Base-by-base conservation (phyloP, 2,329 filamentous ascomycete genomes). In the Acrodontium crateriforme region DNA sequence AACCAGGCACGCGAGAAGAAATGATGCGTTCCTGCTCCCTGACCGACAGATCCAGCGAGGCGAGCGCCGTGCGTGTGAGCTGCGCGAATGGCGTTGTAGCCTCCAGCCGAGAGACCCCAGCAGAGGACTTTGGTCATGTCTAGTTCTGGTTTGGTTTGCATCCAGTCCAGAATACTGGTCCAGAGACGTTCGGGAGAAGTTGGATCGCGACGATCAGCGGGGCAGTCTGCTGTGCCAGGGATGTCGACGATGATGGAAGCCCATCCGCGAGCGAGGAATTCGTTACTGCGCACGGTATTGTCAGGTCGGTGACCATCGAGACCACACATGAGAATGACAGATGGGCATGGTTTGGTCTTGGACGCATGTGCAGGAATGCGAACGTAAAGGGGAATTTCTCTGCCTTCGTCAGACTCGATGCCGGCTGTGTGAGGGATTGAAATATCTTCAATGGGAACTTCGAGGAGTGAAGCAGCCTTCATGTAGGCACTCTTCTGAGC, bases 141-240 rank as follows among this genome's bases (percentile, higher is more conserved):
- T 41, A 78, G 71, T 16, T 56, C 45, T 2, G 56, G 52, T 27
- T 67, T 53, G 3, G 46, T 32, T 2, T 45, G 53, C 59, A 76
- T 66, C 65, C 73, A 79, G 18, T 64, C 63, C 3, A 80, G 51
- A 16, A 79, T 53, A 35, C 67, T 72, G 16, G 62, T 62, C 65
- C 71, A 76, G 20, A 78, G 51, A 2, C 75, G 60, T 42, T 80
- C 76, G 0, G 70, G 58, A 2, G 63, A 63, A 3, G 54, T 49
- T 1, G 74, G 67, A 44, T 80, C 75, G 1, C 60, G 56, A 16
- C 69, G 59, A 36, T 74, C 69, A 1, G 74, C 70, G 0, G 74
- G 74, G 34, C 67, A 78, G 46, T 80, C 74, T 4, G 71, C 74
- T 2, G 73, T 77, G 0, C 73, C 74, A 0, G 72, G 72, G 31